A percentile compares a stretch with the other conserved stretches of the same genome.
These are phyloP conservation scores for Rubus idaeus DNA, from an alignment of 306 rosid genomes.

Conservation along the genomic window DNA sequence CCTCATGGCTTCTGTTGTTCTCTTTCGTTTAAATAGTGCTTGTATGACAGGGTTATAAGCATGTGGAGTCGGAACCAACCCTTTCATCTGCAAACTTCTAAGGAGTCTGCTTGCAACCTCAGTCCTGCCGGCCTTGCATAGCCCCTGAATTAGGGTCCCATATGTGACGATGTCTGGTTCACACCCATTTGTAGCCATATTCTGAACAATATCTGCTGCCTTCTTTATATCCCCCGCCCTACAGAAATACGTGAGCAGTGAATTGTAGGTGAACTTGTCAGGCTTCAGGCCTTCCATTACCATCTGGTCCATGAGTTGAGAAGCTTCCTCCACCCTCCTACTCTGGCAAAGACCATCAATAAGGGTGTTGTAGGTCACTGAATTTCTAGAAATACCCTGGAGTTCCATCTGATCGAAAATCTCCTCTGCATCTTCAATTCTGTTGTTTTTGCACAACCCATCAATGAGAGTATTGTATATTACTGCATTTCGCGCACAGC, in stretches of 20 bases:
- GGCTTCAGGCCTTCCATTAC: constrained; percentile 90
- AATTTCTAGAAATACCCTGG: constrained; percentile 77
- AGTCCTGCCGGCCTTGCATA: constrained; percentile 82
- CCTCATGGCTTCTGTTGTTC: constrained; percentile 78
- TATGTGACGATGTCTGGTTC: constrained; percentile 88
- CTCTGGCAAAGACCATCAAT: constrained; percentile 80
- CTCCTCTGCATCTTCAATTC: constrained; percentile 80
- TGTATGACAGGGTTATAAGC: constrained; percentile 84
- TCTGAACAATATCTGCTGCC: constrained; percentile 85
- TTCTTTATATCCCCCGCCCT: constrained; percentile 69
- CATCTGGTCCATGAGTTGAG: constrained; percentile 96
- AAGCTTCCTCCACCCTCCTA: constrained; percentile 77
- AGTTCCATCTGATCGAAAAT: constrained; percentile 96
- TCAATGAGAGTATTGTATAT: constrained; percentile 76
- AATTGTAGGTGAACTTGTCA: constrained; percentile 85
- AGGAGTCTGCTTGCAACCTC: constrained; percentile 84
- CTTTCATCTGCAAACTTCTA: constrained; percentile 86
- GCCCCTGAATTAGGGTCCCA: constrained; percentile 71
- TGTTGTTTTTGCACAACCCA: constrained; percentile 79
- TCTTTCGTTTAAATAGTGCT: constrained; percentile 67
- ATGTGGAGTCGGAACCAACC: constrained; percentile 66
- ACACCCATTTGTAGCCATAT: constrained; percentile 74
- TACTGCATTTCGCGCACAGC: constrained; percentile 75
- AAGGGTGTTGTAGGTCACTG: constrained; percentile 79
- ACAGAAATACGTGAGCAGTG: constrained; percentile 76